Percentiles rank a stretch among this genome's conserved stretches.
Evolutionary conservation across 2,329 filamentous ascomycete genomes (phyloP).

Genomic region (Phaeosphaeriaceae sp.): DNA sequence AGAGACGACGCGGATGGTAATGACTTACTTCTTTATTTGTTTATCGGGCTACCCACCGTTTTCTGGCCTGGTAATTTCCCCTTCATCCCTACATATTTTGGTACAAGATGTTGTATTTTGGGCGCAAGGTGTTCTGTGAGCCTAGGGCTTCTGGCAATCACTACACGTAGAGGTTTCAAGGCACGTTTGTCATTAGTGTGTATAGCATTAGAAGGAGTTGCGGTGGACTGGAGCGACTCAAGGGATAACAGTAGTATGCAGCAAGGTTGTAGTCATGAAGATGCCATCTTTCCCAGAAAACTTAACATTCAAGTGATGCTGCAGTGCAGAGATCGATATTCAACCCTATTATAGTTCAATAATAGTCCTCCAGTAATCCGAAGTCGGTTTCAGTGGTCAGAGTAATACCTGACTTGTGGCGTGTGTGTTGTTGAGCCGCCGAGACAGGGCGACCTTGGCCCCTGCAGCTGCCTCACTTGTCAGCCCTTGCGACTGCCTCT

Average conservation of each 20-base stretch:
- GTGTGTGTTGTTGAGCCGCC: slow-evolving; percentile 8
- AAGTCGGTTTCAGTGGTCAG: not conserved
- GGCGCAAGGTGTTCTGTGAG: slow-evolving; percentile 19
- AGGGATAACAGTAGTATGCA: too few relatives aligned
- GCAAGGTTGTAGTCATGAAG: slow-evolving; percentile 8
- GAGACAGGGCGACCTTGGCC: slow-evolving; percentile 15
- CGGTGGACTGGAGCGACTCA: slow-evolving; percentile 10
- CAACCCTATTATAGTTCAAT: too few relatives aligned
- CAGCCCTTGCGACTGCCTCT: slow-evolving; percentile 9
- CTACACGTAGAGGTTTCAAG: slow-evolving; percentile 7
- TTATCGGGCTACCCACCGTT: not conserved
- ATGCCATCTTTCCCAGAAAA: not conserved
- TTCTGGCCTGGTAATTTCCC: slow-evolving; percentile 21
- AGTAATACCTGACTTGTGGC: not conserved
- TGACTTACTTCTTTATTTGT: slow-evolving; percentile 13
- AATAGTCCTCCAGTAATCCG: not conserved
- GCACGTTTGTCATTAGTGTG: slow-evolving; percentile 9
- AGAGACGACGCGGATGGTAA: slow-evolving; percentile 33
- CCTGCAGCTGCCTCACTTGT: slow-evolving; percentile 24
- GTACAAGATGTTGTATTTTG: slow-evolving; percentile 15
- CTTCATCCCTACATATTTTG: slow-evolving; percentile 27
- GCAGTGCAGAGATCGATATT: too few relatives aligned
- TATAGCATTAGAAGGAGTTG: slow-evolving; percentile 28
- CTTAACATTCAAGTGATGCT: not conserved
- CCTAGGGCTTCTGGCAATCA: not conserved